Base-by-base conservation (phyloP, 768 basidiomycete genomes). In the Astraeus odoratus region DNA sequence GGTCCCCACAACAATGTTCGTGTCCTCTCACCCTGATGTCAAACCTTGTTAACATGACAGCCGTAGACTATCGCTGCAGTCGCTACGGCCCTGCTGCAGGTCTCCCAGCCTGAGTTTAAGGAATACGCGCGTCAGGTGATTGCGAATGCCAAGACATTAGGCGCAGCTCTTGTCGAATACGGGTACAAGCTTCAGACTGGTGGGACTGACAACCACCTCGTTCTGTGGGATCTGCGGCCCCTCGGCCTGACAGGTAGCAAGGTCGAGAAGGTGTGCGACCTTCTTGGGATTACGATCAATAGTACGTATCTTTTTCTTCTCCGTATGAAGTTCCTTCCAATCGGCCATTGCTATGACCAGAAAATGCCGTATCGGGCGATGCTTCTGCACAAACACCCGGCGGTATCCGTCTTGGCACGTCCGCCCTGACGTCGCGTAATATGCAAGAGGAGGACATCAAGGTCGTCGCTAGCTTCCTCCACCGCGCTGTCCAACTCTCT, bases 311-410 rank as follows among this genome's bases (percentile, higher is more conserved):
- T 25, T 41, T 19, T 39, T 20, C 12, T 43, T 40, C 23, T 4
- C 29, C 30, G 15, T 31, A 2, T 19, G 41, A 15, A 39, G 13
- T 52, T 37, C 40, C 46, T 27, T 8, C 7, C 33, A 3, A 24
- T 38, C 9, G 45, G 12, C 18, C 19, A 13, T 22, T 20, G 8
- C 40, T 3, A 24, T 8, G 18, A 38, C 12, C 56, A 88, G 87
- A 97, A 71, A 98, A 98, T 67, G 91, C 94, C 38, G 95, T 98
- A 39, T 93, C 92, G 24, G 95, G 94, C 55, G 95, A 97, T 66
- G 84, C 85, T 33, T 95, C 91, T 41, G 96, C 95, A 1, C 89
- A 92, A 64, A 87, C 86, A 1, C 95, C 95, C 37, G 96, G 95
- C 55, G 96, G 96, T 54, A 94, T 99, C 61, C 91, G 96, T 52